Evolutionary conservation across 169 alveolate genomes (phyloP).

Genomic region (Plasmodium gallinaceum): DNA sequence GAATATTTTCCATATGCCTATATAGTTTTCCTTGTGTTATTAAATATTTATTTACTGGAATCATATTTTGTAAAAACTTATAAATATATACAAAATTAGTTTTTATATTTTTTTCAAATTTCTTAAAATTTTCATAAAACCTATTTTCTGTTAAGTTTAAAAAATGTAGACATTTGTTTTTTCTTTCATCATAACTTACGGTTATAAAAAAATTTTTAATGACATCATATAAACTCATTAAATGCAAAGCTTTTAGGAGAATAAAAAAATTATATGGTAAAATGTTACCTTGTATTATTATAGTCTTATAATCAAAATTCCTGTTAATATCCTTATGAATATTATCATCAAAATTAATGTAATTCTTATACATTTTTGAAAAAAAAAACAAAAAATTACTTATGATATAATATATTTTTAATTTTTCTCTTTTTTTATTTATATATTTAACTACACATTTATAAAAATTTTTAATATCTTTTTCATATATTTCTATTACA

Average conservation of each 20-base stretch:
- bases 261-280: constrained; percentile 61
- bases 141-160: constrained; percentile 62
- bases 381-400: constrained; percentile 58
- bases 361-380: constrained; percentile 62
- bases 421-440: constrained; percentile 50
- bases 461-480: constrained; percentile 44
- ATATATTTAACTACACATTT: constrained; percentile 48
- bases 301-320: constrained; percentile 68
- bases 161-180: constrained; percentile 67
- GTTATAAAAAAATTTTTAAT: constrained; percentile 44
- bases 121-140: constrained; percentile 73
- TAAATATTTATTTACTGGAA: constrained; percentile 51
- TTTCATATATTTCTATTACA: constrained; percentile 38
- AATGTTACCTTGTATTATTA: constrained; percentile 57
- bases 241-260: constrained; percentile 37
- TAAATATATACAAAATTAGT: constrained; percentile 27
- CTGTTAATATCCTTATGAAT: constrained; percentile 67
- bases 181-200: constrained; percentile 67
- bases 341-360: constrained; percentile 64
- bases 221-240: constrained; percentile 42
- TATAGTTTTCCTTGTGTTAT: constrained; percentile 43
- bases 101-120: constrained; percentile 59
- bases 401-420: constrained; percentile 64
- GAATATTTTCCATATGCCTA: constrained; percentile 16
- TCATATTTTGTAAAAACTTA: constrained; percentile 58